Evolutionary conservation across 192 early-diverging fungal species (phyloP), one percentile per base, ranked within the genome.

Genomic region (Backusella macrospora): DNA sequence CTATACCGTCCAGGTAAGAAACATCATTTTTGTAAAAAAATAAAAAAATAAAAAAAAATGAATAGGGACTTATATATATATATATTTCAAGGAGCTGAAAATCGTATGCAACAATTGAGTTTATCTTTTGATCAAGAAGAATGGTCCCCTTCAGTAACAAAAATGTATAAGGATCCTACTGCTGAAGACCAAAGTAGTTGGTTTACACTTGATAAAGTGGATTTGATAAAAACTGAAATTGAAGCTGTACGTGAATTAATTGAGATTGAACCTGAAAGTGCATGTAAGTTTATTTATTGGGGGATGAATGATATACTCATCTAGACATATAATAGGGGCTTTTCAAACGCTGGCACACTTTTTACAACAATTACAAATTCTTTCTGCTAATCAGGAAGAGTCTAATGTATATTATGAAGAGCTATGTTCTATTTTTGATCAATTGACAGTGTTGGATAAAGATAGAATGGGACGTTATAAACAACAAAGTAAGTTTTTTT

Each of bases 261-360:
- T 10, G 94, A 94, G 29, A 15, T 93, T 13, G 94, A 96, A 72
- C 92, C 94, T 1, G 90, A 95, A 39, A 90, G 90, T 69, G 94
- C 93, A 88, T 95, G 93, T 94, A 85, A 79, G 82, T 74, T 26
- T 18, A 37, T 23, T 14, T 16, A 5, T 52, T 16, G n/a, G 18
- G 1, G n/a, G 5, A 52, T n/a, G n/a, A 2, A 18, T 52, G 4
- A 52, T n/a, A 26, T 52, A 43, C 5, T 52, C 13, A 64, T 76
- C 14, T 42, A 12, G 14, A 42, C 42, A 14, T 59, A 70, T 48
- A 26, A n/a, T 37, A 90, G 89, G 90, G 89, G 80, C 86, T 16
- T 75, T 90, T 48, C 80, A 89, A 73, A 82, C 90, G 10, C 34
- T 91, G 21, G 79, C 81, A n/a, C 83, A 90, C 78, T 83, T 90